A percentile compares a stretch with the other conserved stretches of the same genome.
phyloP scores from a whole-genome alignment of 2,329 filamentous ascomycete genomes.

The Ophiocordyceps unilateralis region DNA sequence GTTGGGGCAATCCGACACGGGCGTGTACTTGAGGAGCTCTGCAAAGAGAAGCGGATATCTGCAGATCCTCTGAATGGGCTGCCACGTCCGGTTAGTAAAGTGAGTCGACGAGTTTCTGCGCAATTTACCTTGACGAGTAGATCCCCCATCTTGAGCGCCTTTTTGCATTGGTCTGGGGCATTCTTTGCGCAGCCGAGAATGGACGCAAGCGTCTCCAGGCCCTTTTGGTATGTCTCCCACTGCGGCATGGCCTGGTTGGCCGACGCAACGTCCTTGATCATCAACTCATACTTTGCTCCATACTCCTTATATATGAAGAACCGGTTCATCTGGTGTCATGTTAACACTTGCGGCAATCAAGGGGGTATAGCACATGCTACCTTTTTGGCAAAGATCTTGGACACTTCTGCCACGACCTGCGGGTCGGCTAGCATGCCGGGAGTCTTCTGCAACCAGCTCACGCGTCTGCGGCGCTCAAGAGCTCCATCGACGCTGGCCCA shows the following conservation, averaged over 20 bases:
- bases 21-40: conserved; percentile 68
- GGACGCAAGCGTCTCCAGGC: conserved; percentile 67
- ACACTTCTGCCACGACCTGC: conserved; percentile 40
- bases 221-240: conserved; percentile 69
- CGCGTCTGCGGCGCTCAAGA: conserved; percentile 20
- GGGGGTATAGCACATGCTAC: conserved; percentile 14
- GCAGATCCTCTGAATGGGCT: conserved; percentile 87
- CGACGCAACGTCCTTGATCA: conserved; percentile 60
- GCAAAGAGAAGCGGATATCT: conserved; percentile 78
- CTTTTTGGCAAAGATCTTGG: conserved; percentile 42
- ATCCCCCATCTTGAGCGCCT: conserved; percentile 68
- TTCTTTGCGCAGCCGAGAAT: conserved; percentile 55
- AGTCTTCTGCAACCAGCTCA: conserved; percentile 25
- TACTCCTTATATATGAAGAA: conserved; percentile 89
- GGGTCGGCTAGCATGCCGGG: conserved; percentile 40
- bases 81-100: not conserved
- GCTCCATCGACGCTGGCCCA: conserved; percentile 31
- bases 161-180: conserved; percentile 45
- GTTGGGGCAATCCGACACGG: conserved; percentile 68
- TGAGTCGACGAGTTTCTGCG: not conserved
- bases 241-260: conserved; percentile 50
- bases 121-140: conserved; percentile 65
- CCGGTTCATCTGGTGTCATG: conserved; percentile 45
- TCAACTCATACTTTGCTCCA: conserved; percentile 72
- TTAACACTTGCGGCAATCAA: not conserved